These are phyloP conservation scores for Ormosia semicastrata DNA, from an alignment of 306 rosid species.

Conservation along the genomic window DNA sequence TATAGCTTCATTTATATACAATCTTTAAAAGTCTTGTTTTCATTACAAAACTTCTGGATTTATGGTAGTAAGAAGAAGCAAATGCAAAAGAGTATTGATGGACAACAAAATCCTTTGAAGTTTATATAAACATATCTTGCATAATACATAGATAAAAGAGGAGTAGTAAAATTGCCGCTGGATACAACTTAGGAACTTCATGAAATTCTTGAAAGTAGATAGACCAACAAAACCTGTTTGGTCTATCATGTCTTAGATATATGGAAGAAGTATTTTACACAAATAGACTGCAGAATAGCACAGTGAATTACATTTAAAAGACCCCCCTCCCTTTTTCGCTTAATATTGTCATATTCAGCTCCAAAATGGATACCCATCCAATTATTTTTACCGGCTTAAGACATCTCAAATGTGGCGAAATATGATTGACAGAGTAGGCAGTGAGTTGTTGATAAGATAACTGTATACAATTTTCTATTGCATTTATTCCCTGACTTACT, in stretches of 20 bases:
- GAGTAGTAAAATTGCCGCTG: not conserved
- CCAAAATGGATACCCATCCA: not conserved
- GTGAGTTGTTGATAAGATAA: not conserved
- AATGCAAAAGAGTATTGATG: not conserved
- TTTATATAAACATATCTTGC: not conserved
- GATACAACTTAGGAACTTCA: not conserved
- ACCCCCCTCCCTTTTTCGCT: not conserved
- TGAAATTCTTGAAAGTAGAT: not conserved
- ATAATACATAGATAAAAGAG: not conserved
- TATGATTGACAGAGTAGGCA: slow-evolving; percentile 3
- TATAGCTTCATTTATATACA: slow-evolving; percentile 16
- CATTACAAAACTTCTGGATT: not conserved
- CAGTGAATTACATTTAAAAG: not conserved
- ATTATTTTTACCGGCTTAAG: not conserved
- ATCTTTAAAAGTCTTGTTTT: not conserved
- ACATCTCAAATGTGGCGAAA: not conserved
- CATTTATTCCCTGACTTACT: not conserved
- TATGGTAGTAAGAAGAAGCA: not conserved
- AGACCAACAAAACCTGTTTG: not conserved
- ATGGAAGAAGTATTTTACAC: not conserved
- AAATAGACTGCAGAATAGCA: not conserved
- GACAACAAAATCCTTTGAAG: not conserved
- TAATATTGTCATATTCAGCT: not conserved
- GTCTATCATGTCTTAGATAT: not conserved
- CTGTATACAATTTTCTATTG: not conserved